Conservation (phyloP, 2,329 filamentous ascomycete genomes). For the Rutstroemia sp. region DNA sequence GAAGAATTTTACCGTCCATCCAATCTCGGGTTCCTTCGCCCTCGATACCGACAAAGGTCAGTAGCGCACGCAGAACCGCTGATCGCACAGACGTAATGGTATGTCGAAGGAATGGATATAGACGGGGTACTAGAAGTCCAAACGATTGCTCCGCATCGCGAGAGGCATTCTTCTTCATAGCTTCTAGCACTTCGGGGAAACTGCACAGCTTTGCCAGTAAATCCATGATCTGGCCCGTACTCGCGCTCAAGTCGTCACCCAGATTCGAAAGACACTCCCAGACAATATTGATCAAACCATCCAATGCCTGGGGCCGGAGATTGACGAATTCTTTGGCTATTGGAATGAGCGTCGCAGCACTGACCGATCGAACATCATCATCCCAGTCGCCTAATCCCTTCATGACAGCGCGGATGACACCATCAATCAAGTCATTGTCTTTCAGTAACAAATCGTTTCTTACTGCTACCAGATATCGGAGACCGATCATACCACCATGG, state of each 20-base stretch:
- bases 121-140: conserved; percentile 79
- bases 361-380: conserved; percentile 94
- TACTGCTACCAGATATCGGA: conserved; percentile 91
- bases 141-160: conserved; percentile 84
- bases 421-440: conserved; percentile 81
- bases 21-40: conserved; percentile 75
- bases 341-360: conserved; percentile 92
- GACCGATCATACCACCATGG: conserved; percentile 94
- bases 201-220: conserved; percentile 90
- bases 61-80: conserved; percentile 83
- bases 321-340: conserved; percentile 93
- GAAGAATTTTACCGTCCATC: conserved; percentile 83
- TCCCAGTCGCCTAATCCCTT: conserved; percentile 85
- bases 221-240: conserved; percentile 98
- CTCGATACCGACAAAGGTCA: conserved; percentile 87
- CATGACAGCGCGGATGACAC: conserved; percentile 87
- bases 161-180: conserved; percentile 86
- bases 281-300: conserved; percentile 83
- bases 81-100: conserved; percentile 94
- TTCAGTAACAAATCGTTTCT: conserved; percentile 84
- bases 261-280: conserved; percentile 96
- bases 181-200: conserved; percentile 83
- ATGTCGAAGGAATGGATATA: conserved; percentile 93
- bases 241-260: conserved; percentile 94
- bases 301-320: conserved; percentile 69